These are phyloP conservation scores for Plasmopara viticola DNA, from an alignment of 352 stramenopile genomes.

Conservation along the genomic window DNA sequence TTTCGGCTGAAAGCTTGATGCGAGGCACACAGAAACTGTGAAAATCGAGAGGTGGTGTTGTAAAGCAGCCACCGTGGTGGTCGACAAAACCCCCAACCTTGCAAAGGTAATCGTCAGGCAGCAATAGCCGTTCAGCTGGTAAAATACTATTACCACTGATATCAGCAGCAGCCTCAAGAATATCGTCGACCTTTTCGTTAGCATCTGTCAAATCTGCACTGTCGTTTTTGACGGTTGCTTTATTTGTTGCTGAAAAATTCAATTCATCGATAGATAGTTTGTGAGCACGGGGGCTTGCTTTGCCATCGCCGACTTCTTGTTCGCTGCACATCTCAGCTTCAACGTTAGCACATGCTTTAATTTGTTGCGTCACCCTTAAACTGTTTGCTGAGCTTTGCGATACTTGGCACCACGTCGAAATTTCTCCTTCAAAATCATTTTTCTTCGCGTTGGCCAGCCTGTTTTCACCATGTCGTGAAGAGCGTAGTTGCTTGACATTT, in stretches of 20 bases:
- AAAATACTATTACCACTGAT: constrained; percentile 7
- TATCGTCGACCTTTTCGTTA: constrained; percentile 13
- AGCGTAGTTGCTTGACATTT: constrained; percentile 7
- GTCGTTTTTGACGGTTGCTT: neutral
- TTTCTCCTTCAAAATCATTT: constrained; percentile 1
- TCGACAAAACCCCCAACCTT: constrained; percentile 43
- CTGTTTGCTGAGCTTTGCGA: constrained; percentile 7
- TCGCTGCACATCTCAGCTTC: constrained; percentile 3
- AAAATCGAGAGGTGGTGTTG: constrained; percentile 37
- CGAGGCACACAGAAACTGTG: constrained; percentile 74
- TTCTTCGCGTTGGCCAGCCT: neutral
- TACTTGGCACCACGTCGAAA: constrained; percentile 4
- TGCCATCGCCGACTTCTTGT: constrained; percentile 1
- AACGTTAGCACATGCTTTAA: constrained; percentile 3
- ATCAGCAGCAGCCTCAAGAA: constrained; percentile 9
- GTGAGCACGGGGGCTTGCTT: constrained; percentile 3
- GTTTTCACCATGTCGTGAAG: constrained; percentile 2
- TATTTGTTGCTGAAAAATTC: constrained; percentile 4
- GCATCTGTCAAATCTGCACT: constrained; percentile 1
- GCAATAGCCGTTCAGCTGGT: constrained; percentile 26
- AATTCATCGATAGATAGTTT: constrained; percentile 18
- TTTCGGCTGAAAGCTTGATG: constrained; percentile 54
- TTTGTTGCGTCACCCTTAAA: constrained; percentile 1
- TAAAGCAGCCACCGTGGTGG: constrained; percentile 47
- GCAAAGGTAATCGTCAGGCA: constrained; percentile 42